Evolutionary conservation across 306 rosid genomes (phyloP).

Genomic region (Prunus mira): DNA sequence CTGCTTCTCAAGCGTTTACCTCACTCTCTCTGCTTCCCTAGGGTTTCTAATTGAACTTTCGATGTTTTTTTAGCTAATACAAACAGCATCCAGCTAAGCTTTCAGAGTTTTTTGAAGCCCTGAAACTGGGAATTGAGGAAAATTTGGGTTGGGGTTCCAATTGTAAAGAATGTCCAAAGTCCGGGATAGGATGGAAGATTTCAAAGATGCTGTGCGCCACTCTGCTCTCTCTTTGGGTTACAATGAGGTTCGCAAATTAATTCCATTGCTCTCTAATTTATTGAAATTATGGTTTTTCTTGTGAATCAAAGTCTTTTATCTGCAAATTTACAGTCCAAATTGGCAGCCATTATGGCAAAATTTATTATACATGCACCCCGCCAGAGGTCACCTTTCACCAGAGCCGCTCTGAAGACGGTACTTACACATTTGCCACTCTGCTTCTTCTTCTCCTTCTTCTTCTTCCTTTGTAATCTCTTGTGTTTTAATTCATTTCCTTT

Average conservation of each 20-base stretch:
- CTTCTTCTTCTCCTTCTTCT: background rate
- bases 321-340: slow-evolving; percentile 51
- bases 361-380: slow-evolving; percentile 85
- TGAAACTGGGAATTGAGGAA: background rate
- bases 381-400: slow-evolving; percentile 63
- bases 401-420: slow-evolving; percentile 90
- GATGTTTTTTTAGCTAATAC: too few relatives aligned
- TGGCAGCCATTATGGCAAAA: slow-evolving; percentile 85
- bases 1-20: background rate
- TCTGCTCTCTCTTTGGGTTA: slow-evolving; percentile 66
- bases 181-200: slow-evolving; percentile 85
- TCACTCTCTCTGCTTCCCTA: background rate
- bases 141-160: slow-evolving; percentile 2
- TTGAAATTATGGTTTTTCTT: background rate
- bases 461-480: background rate
- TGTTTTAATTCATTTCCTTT: background rate
- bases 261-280: background rate
- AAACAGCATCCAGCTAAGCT: too few relatives aligned
- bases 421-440: background rate
- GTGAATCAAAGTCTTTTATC: background rate
- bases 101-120: background rate
- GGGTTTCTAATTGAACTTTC: background rate
- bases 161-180: slow-evolving; percentile 41
- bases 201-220: slow-evolving; percentile 84
- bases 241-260: slow-evolving; percentile 52